phyloP scores from a whole-genome alignment of 2,329 filamentous ascomycete species.

The Cladosporium colombiae region DNA sequence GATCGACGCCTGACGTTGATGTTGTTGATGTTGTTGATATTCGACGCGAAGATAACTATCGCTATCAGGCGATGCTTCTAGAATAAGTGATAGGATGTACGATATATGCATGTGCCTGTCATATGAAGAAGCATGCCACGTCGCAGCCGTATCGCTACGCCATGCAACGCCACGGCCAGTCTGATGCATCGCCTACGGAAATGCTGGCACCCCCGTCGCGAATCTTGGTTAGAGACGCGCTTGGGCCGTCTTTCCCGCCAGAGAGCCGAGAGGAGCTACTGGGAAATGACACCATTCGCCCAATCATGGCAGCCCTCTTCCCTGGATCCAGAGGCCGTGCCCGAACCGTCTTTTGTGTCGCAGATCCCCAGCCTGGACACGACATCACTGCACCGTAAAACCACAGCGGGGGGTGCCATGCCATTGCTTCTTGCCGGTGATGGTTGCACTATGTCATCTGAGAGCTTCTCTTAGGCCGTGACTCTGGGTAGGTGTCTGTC shows the following conservation, averaged over 20 bases:
- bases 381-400: conserved; percentile 6
- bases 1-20: conserved; percentile 2
- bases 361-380: conserved; percentile 6
- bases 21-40: neutral
- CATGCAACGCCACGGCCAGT: neutral
- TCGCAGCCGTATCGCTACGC: neutral
- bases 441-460: conserved; percentile 3
- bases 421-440: neutral
- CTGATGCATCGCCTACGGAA: conserved; percentile 5
- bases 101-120: neutral
- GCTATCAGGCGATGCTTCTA: neutral
- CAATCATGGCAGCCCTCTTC: neutral
- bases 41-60: neutral
- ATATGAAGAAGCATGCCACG: neutral
- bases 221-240: conserved; percentile 3
- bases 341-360: neutral
- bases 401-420: neutral
- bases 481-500: neutral
- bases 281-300: neutral
- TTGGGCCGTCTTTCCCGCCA: neutral
- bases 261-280: no score
- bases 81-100: neutral
- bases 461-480: neutral
- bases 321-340: neutral
- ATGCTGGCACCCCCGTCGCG: conserved; percentile 4